Conservation (phyloP, 1,139 yeast genomes). For the Yamadazyma pseudoaaseri region DNA sequence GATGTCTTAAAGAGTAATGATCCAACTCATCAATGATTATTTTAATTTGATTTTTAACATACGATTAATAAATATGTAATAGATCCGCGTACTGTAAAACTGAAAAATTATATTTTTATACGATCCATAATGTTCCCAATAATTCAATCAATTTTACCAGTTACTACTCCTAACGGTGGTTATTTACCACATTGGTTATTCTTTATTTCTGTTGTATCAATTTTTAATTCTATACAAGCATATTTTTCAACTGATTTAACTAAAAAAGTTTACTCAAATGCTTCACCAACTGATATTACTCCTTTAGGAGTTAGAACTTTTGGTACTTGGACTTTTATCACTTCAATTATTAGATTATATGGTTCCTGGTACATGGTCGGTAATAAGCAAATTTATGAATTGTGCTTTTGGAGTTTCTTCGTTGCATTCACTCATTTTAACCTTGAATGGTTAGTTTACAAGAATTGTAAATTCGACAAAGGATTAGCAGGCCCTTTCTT, state of each 20-base stretch:
- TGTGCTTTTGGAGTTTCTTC: slow-evolving; percentile 78
- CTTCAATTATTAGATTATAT: slow-evolving; percentile 80
- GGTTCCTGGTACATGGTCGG: slow-evolving; percentile 71
- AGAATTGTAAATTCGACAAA: slow-evolving; percentile 79
- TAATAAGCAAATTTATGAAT: slow-evolving; percentile 68
- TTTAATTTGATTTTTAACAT: not conserved
- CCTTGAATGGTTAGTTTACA: slow-evolving; percentile 76
- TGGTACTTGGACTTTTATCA: slow-evolving; percentile 95
- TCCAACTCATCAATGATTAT: slow-evolving; percentile 52
- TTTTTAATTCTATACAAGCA: slow-evolving; percentile 89
- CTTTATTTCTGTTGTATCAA: slow-evolving; percentile 78
- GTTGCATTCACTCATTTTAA: slow-evolving; percentile 85
- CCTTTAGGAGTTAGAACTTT: slow-evolving; percentile 87
- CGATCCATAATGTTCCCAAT: slow-evolving; percentile 2
- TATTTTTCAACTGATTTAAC: slow-evolving; percentile 72
- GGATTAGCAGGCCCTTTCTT: slow-evolving; percentile 89
- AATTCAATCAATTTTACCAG: slow-evolving; percentile 22
- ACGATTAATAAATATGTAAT: no score
- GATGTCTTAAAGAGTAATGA: slow-evolving; percentile 76
- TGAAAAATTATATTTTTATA: no score
- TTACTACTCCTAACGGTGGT: slow-evolving; percentile 33
- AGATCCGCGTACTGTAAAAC: not conserved
- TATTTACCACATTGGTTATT: slow-evolving; percentile 47
- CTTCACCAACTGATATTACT: slow-evolving; percentile 61
- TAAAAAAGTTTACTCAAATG: slow-evolving; percentile 70